A percentile compares a stretch with the other conserved stretches of the same genome.
These are phyloP conservation scores for Leptodontidium sp. DNA, from an alignment of 2,329 filamentous ascomycete genomes.

Conservation along the genomic window DNA sequence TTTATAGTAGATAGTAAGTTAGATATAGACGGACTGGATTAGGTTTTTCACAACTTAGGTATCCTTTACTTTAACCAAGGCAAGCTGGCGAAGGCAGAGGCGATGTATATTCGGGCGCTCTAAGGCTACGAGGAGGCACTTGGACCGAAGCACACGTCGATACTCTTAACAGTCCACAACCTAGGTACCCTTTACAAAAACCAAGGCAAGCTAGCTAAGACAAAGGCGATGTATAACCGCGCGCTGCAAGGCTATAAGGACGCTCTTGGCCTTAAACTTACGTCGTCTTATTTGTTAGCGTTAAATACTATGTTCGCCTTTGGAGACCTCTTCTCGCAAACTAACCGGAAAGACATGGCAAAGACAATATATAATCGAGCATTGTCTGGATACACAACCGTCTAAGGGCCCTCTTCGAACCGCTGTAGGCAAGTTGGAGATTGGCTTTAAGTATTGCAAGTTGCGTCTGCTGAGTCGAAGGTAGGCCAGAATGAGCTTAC, in stretches of 20 bases:
- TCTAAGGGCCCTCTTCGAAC: no score
- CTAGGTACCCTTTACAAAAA: no score
- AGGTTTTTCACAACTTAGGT: constrained; percentile 41
- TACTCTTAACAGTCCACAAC: constrained; percentile 26
- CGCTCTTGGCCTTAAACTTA: constrained; percentile 32
- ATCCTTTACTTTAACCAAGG: constrained; percentile 43
- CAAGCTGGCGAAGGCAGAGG: constrained; percentile 36
- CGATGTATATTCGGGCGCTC: constrained; percentile 22
- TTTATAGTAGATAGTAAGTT: neutral
- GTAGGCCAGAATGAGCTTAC: no score
- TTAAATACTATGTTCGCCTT: constrained; percentile 42
- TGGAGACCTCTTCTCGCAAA: constrained; percentile 42
- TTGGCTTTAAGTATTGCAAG: no score
- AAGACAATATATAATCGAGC: constrained; percentile 42
- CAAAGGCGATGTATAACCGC: constrained; percentile 39
- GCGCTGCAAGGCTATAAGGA: constrained; percentile 31
- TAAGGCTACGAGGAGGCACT: constrained; percentile 34
- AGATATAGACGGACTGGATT: neutral
- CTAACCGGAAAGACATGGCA: constrained; percentile 39
- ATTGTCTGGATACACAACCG: neutral
- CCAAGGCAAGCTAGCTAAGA: constrained; percentile 40
- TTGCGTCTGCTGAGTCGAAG: constrained; percentile 18
- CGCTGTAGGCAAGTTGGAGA: no score
- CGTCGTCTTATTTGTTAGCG: constrained; percentile 43
- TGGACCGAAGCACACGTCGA: constrained; percentile 28